phyloP scores from a whole-genome alignment of 2,329 filamentous ascomycete species.

The Ilyonectria destructans region DNA sequence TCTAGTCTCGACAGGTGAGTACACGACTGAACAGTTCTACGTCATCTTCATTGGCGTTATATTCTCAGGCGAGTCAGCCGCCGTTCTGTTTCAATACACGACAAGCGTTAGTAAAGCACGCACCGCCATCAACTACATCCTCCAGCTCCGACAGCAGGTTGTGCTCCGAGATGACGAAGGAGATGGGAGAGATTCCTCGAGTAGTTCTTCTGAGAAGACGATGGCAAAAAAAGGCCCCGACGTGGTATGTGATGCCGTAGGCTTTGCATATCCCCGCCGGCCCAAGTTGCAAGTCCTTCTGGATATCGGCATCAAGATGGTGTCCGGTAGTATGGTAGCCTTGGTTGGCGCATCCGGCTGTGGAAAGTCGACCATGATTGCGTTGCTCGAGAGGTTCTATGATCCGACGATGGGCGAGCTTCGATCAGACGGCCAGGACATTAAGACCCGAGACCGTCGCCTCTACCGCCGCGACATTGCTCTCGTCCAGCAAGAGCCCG shows the following conservation, averaged over 20 bases:
- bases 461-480: constrained; percentile 56
- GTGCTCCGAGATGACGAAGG: constrained; percentile 52
- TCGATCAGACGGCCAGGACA: constrained; percentile 49
- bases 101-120: constrained; percentile 68
- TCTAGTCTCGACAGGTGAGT: constrained; percentile 63
- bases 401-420: constrained; percentile 54
- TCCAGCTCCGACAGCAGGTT: constrained; percentile 56
- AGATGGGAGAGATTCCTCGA: constrained; percentile 24
- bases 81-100: constrained; percentile 63
- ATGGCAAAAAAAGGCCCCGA: constrained; percentile 49
- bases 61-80: constrained; percentile 61
- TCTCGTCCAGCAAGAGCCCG: constrained; percentile 61
- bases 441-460: constrained; percentile 50
- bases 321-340: constrained; percentile 66
- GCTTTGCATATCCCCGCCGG: constrained; percentile 71
- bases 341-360: constrained; percentile 73
- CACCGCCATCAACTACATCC: constrained; percentile 65
- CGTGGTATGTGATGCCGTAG: constrained; percentile 67
- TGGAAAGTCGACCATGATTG: constrained; percentile 74
- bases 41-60: constrained; percentile 67
- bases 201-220: constrained; percentile 17
- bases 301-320: constrained; percentile 59
- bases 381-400: constrained; percentile 65
- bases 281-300: constrained; percentile 56
- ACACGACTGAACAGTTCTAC: constrained; percentile 64